A percentile compares a stretch with the other conserved stretches of the same genome.
These are phyloP conservation scores for Petunia secreta DNA, from an alignment of 257 asterid species.

Conservation along the genomic window DNA sequence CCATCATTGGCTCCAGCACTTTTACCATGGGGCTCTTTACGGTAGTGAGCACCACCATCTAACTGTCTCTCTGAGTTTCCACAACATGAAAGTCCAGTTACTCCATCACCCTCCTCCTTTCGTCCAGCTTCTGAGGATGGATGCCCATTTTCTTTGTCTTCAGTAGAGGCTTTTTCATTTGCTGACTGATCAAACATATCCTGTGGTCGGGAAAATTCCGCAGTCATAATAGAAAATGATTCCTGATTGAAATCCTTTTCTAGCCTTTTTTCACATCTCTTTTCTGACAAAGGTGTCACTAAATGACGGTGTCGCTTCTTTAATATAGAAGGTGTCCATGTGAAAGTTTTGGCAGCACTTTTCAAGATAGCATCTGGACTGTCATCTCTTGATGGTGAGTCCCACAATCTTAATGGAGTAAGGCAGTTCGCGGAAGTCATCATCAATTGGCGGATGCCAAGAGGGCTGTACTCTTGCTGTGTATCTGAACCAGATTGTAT, in stretches of 20 bases:
- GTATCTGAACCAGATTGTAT: conserved; percentile 69
- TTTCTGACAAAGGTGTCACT: conserved; percentile 81
- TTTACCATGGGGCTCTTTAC: conserved; percentile 16
- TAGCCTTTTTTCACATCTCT: conserved; percentile 75
- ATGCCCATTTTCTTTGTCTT: conserved; percentile 58
- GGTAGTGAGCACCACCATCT: conserved; percentile 16
- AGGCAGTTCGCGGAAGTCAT: conserved; percentile 56
- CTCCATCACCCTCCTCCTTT: conserved; percentile 36
- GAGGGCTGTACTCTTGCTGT: conserved; percentile 94
- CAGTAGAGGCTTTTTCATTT: conserved; percentile 38
- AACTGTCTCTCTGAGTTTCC: conserved; percentile 38
- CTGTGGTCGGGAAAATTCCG: conserved; percentile 59
- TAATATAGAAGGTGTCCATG: conserved; percentile 82
- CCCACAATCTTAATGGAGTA: conserved; percentile 79
- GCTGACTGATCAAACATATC: conserved; percentile 54
- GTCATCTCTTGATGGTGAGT: conserved; percentile 75
- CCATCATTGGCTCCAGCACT: conserved; percentile 23
- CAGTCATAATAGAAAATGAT: conserved; percentile 45
- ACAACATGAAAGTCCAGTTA: conserved; percentile 37
- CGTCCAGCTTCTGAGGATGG: conserved; percentile 42
- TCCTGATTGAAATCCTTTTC: conserved; percentile 51
- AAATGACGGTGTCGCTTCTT: conserved; percentile 86
- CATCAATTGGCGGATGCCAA: conserved; percentile 94
- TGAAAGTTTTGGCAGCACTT: conserved; percentile 88
- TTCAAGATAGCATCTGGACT: conserved; percentile 80